phyloP scores from a whole-genome alignment of 305 asterid genomes.

The Fraxinus paxiana region DNA sequence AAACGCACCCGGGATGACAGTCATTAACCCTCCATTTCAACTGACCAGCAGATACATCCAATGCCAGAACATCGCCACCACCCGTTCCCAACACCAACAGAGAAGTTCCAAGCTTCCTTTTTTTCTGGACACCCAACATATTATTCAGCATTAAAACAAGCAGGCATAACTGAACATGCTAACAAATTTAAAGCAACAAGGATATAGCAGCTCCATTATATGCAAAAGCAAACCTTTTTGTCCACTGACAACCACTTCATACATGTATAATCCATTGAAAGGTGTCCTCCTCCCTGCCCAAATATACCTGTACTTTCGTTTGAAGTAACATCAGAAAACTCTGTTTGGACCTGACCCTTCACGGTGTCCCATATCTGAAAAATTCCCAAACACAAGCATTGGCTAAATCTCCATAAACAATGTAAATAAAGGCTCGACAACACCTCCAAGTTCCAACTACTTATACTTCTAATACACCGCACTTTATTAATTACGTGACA shows the following conservation, averaged over 20 bases:
- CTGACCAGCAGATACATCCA: constrained; percentile 83
- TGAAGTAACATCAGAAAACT: constrained; percentile 68
- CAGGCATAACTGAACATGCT: not conserved
- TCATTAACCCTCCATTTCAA: constrained; percentile 77
- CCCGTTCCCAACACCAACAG: constrained; percentile 84
- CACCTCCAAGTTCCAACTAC: not conserved
- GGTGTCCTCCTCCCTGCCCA: constrained; percentile 60
- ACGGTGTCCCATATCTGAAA: constrained; percentile 88
- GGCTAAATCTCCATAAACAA: not conserved
- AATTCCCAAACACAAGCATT: constrained; percentile 13
- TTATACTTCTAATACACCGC: not conserved
- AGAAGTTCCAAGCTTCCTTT: constrained; percentile 79
- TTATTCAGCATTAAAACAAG: constrained; percentile 3
- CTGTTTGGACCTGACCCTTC: constrained; percentile 80
- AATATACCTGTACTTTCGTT: constrained; percentile 41
- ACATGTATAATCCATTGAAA: constrained; percentile 88
- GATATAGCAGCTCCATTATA: not conserved
- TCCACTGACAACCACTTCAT: constrained; percentile 80
- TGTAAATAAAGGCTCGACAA: not conserved
- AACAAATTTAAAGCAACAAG: not conserved
- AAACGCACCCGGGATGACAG: constrained; percentile 84
- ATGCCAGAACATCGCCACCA: constrained; percentile 81
- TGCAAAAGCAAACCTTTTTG: constrained; percentile 48
- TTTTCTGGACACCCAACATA: constrained; percentile 45
- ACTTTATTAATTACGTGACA: not conserved